Evolutionary conservation across 495 filamentous ascomycete species (phyloP).

Genomic region (Friedmanniomyces endolithicus): DNA sequence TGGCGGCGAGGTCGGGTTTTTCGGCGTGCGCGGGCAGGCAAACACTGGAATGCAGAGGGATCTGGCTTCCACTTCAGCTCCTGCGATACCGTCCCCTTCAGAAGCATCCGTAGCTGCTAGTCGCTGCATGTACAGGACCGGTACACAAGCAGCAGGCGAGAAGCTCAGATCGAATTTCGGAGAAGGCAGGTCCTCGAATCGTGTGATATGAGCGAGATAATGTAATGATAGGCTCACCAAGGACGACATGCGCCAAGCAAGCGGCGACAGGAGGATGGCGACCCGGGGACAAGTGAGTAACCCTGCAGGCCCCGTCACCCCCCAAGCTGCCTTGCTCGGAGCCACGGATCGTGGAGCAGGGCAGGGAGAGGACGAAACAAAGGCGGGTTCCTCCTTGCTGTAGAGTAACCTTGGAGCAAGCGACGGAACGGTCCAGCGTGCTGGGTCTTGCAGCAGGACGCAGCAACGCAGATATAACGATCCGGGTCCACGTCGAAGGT

Average conservation of each 20-base stretch:
- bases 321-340: slow-evolving; percentile 12
- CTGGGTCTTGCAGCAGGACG: not conserved
- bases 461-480: slow-evolving; percentile 2
- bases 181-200: slow-evolving; percentile 3
- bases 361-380: slow-evolving; percentile 15
- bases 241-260: not conserved
- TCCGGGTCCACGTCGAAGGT: not conserved
- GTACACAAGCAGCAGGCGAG: slow-evolving; percentile 1
- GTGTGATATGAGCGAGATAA: slow-evolving; percentile 1
- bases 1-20: not conserved
- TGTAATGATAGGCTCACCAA: slow-evolving; percentile 5
- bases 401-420: slow-evolving; percentile 18
- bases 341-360: slow-evolving; percentile 11
- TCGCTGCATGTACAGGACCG: slow-evolving; percentile 1
- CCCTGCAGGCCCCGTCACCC: slow-evolving; percentile 2
- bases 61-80: not conserved
- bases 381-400: slow-evolving; percentile 16
- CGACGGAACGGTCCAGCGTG: slow-evolving; percentile 12
- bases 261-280: not conserved
- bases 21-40: not conserved
- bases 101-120: not conserved
- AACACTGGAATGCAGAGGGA: slow-evolving; percentile 5
- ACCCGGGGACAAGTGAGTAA: not conserved
- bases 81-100: not conserved
- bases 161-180: not conserved